Percentiles rank a stretch among this genome's conserved stretches.
phyloP scores from a whole-genome alignment of 2,329 filamentous ascomycete genomes.

The Teratosphaeriaceae sp. region DNA sequence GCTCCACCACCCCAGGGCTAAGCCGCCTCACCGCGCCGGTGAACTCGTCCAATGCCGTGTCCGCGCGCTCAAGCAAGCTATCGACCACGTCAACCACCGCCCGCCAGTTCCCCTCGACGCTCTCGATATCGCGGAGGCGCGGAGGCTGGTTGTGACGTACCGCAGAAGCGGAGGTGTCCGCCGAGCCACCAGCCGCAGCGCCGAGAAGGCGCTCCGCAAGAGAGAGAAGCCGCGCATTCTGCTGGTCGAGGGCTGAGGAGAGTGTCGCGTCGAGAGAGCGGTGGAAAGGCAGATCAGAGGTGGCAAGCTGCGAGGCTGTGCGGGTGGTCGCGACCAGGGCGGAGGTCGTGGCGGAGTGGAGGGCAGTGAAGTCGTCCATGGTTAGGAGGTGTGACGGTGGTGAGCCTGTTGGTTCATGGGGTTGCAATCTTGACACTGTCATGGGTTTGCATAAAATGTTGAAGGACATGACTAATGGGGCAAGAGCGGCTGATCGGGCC shows the following conservation, averaged over 20 bases:
- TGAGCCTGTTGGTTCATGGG: too few relatives aligned
- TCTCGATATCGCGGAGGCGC: conserved; percentile 70
- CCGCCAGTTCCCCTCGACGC: conserved; percentile 82
- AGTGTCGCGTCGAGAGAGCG: conserved; percentile 72
- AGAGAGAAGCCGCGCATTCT: conserved; percentile 67
- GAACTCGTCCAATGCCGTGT: conserved; percentile 90
- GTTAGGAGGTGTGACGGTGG: too few relatives aligned
- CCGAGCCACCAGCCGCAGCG: conserved; percentile 62
- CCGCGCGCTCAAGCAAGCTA: conserved; percentile 84
- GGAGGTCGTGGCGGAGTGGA: conserved; percentile 52
- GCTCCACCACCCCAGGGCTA: conserved; percentile 42
- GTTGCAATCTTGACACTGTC: too few relatives aligned
- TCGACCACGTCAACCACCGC: conserved; percentile 89
- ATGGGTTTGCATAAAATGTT: too few relatives aligned
- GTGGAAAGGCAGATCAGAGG: conserved; percentile 83
- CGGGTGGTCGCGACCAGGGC: conserved; percentile 73
- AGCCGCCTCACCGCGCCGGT: conserved; percentile 80
- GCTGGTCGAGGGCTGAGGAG: conserved; percentile 66
- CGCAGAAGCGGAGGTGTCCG: conserved; percentile 31
- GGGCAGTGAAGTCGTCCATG: conserved; percentile 4
- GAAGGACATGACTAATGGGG: too few relatives aligned
- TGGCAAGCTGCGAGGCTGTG: conserved; percentile 65
- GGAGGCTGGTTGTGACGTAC: conserved; percentile 47
- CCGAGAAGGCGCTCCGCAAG: conserved; percentile 71
- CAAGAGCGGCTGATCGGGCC: too few relatives aligned